phyloP scores from a whole-genome alignment of 2,329 filamentous ascomycete genomes.

The Davidsoniella australis region DNA sequence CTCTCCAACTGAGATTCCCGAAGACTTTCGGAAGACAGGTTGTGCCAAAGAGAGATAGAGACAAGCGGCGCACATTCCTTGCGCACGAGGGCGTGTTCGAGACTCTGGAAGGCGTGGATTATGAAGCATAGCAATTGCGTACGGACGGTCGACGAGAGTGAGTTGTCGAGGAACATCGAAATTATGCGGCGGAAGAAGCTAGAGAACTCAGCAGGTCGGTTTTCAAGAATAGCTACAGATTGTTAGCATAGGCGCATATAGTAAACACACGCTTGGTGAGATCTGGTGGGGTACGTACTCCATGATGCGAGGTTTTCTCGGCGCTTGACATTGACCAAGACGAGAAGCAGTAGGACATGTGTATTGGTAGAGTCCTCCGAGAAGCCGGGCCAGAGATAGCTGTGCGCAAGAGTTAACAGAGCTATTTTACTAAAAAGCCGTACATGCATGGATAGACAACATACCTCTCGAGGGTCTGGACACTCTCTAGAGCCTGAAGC shows the following conservation, averaged over 20 bases:
- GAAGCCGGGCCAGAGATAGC: constrained; percentile 91
- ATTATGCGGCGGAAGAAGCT: constrained; percentile 76
- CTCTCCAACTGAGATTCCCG: constrained; percentile 59
- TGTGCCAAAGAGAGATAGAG: constrained; percentile 91
- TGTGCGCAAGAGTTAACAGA: constrained; percentile 21
- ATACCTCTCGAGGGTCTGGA: constrained; percentile 76
- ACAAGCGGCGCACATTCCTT: constrained; percentile 95
- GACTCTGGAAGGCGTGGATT: constrained; percentile 80
- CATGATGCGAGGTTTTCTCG: constrained; percentile 77
- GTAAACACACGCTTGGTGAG: background rate
- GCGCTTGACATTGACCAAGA: constrained; percentile 77
- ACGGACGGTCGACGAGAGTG: constrained; percentile 48
- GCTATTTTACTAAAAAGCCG: constrained; percentile 11
- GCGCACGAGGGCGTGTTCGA: constrained; percentile 74
- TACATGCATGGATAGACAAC: constrained; percentile 12
- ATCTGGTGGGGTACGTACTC: constrained; percentile 33
- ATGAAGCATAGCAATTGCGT: constrained; percentile 79
- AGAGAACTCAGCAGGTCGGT: constrained; percentile 68
- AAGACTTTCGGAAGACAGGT: constrained; percentile 60
- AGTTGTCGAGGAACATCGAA: constrained; percentile 63
- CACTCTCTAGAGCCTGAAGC: constrained; percentile 67
- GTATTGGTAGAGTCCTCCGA: constrained; percentile 77
- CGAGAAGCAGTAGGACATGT: constrained; percentile 70
- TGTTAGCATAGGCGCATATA: constrained; percentile 5
- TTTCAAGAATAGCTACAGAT: constrained; percentile 52